A percentile compares a stretch with the other conserved stretches of the same genome.
These are phyloP conservation scores for Fusarium foetens DNA, from an alignment of 2,329 filamentous ascomycete genomes.

Conservation along the genomic window DNA sequence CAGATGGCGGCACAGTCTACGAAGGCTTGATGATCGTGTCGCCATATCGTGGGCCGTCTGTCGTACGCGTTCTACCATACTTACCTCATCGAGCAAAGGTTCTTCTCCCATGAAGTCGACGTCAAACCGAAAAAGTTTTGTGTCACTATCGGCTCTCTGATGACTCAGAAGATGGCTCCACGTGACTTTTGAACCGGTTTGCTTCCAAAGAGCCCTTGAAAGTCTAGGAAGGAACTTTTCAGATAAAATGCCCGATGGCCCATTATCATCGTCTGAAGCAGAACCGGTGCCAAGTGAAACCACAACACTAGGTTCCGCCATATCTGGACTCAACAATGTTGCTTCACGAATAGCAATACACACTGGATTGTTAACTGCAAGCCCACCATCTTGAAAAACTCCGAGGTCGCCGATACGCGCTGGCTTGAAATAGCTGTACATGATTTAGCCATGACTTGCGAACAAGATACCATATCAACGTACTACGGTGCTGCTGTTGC, in stretches of 20 bases:
- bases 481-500: slow-evolving; percentile 33
- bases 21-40: not conserved
- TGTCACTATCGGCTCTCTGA: slow-evolving; percentile 5
- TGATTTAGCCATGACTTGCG: not conserved
- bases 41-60: not conserved
- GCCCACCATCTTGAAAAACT: slow-evolving; percentile 34
- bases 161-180: slow-evolving; percentile 27
- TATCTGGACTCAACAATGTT: slow-evolving; percentile 9
- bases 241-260: not conserved
- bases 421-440: slow-evolving; percentile 26
- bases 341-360: slow-evolving; percentile 33
- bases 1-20: slow-evolving; percentile 6
- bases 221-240: slow-evolving; percentile 11
- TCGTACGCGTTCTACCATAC: slow-evolving; percentile 9
- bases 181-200: slow-evolving; percentile 13
- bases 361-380: slow-evolving; percentile 36
- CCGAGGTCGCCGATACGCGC: slow-evolving; percentile 15
- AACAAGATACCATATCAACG: not conserved
- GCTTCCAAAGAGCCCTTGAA: slow-evolving; percentile 14
- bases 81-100: slow-evolving; percentile 17
- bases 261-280: not conserved
- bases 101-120: slow-evolving; percentile 11
- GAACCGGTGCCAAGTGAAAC: slow-evolving; percentile 31
- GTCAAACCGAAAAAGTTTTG: slow-evolving; percentile 18
- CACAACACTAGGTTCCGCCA: slow-evolving; percentile 31